A percentile compares a stretch with the other conserved stretches of the same genome.
Evolutionary conservation across 768 basidiomycete species (phyloP).

Genomic region (Floccularia luteovirens): DNA sequence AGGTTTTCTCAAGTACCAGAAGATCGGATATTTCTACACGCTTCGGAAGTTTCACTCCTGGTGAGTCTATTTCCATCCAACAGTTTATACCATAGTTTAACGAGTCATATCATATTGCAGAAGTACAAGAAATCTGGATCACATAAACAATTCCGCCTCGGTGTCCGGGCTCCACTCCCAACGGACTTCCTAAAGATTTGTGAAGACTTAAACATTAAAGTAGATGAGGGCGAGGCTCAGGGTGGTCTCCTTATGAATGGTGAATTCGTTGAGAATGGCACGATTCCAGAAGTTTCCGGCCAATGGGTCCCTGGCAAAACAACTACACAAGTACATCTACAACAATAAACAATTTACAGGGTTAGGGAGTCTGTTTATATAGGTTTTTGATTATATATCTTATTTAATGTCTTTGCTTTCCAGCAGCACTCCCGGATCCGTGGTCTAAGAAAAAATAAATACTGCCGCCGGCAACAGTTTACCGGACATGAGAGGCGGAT

Average conservation of each 20-base stretch:
- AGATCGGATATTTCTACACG: conserved; percentile 54
- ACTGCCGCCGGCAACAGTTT: neutral
- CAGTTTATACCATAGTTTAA: conserved; percentile 1
- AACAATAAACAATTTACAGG: neutral
- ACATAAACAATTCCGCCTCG: conserved; percentile 42
- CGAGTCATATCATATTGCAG: conserved; percentile 20
- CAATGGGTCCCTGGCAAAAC: conserved; percentile 13
- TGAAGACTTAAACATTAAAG: conserved; percentile 30
- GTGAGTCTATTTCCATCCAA: conserved; percentile 24
- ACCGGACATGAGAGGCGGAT: neutral
- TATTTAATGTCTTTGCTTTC: no score
- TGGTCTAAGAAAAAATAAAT: neutral
- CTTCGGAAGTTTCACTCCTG: conserved; percentile 46
- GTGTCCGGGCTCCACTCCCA: conserved; percentile 52
- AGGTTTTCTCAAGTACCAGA: conserved; percentile 22
- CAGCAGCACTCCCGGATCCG: no score
- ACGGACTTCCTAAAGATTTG: conserved; percentile 47
- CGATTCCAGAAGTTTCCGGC: conserved; percentile 30
- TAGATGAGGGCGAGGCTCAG: conserved; percentile 24
- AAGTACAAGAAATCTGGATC: conserved; percentile 36
- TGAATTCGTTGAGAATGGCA: conserved; percentile 19
- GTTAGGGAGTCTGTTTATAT: neutral
- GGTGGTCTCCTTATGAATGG: conserved; percentile 45
- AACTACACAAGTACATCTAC: conserved; percentile 5
- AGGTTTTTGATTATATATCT: no score